Conservation (phyloP, 225 moss, liverwort and hornwort genomes). For the Sphagnum contortum region DNA sequence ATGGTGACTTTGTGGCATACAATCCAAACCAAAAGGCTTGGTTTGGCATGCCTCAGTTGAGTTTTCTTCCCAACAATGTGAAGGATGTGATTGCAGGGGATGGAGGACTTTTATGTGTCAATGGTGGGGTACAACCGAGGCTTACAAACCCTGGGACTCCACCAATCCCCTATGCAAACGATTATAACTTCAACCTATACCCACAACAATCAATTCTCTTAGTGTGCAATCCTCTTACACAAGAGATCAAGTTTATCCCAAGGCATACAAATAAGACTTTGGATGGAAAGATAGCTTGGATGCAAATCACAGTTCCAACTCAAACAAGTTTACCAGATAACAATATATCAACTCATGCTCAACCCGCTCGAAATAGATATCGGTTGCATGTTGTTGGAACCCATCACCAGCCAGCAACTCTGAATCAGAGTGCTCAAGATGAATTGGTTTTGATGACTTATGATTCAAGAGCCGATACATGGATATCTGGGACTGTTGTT, state of each 20-base stretch:
- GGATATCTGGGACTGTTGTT: constrained; percentile 32
- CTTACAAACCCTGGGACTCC: constrained; percentile 24
- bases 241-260: constrained; percentile 36
- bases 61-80: constrained; percentile 26
- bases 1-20: constrained; percentile 29
- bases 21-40: constrained; percentile 27
- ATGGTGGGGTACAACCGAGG: constrained; percentile 35
- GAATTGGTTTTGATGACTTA: constrained; percentile 45
- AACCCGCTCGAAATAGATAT: constrained; percentile 13
- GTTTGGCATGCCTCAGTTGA: constrained; percentile 30
- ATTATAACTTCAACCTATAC: constrained; percentile 33
- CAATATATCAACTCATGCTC: neutral
- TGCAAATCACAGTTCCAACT: constrained; percentile 15
- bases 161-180: constrained; percentile 36
- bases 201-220: constrained; percentile 45
- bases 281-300: constrained; percentile 35
- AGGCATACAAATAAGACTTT: constrained; percentile 36
- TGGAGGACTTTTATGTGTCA: constrained; percentile 39
- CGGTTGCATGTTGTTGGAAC: constrained; percentile 32
- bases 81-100: constrained; percentile 36
- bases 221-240: constrained; percentile 38
- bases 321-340: too few species aligned
- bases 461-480: constrained; percentile 32
- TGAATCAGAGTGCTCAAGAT: constrained; percentile 21
- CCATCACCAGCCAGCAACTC: constrained; percentile 34